phyloP scores from a whole-genome alignment of 768 basidiomycete species.

The Mycena crocata region DNA sequence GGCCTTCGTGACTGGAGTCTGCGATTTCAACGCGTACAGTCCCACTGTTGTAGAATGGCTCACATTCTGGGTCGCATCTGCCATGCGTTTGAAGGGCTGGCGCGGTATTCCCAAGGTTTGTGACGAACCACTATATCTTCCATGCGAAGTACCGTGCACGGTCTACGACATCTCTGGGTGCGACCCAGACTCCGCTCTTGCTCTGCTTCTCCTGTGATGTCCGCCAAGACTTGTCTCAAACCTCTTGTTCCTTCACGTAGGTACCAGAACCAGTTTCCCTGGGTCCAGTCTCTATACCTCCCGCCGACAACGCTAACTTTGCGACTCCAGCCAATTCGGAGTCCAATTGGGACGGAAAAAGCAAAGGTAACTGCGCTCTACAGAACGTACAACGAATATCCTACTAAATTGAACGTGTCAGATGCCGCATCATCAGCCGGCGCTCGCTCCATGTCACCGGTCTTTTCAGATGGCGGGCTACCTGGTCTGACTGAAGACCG shows the following conservation, averaged over 20 bases:
- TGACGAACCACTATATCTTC: slow-evolving; percentile 38
- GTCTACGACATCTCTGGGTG: slow-evolving; percentile 46
- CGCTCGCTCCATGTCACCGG: slow-evolving; percentile 40
- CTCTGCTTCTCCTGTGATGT: slow-evolving; percentile 36
- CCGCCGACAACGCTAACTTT: slow-evolving; percentile 37
- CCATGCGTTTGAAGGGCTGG: slow-evolving; percentile 53
- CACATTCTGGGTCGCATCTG: slow-evolving; percentile 67
- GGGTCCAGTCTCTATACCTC: slow-evolving; percentile 42
- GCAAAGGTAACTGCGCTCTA: slow-evolving; percentile 43
- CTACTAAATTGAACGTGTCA: slow-evolving; percentile 30
- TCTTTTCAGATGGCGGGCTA: slow-evolving; percentile 40
- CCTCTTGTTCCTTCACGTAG: slow-evolving; percentile 44
- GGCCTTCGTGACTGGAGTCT: slow-evolving; percentile 62
- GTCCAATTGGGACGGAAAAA: slow-evolving; percentile 58
- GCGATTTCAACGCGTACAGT: slow-evolving; percentile 48
- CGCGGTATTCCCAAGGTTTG: slow-evolving; percentile 54
- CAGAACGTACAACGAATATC: slow-evolving; percentile 6
- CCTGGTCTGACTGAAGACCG: slow-evolving; percentile 22
- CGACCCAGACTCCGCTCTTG: slow-evolving; percentile 41
- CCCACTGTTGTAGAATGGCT: slow-evolving; percentile 66
- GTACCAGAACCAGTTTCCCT: slow-evolving; percentile 54
- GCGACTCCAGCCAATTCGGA: slow-evolving; percentile 49
- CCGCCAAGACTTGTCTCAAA: slow-evolving; percentile 20
- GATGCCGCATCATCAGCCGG: slow-evolving; percentile 44
- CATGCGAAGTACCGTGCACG: slow-evolving; percentile 39